phyloP scores from a whole-genome alignment of 768 basidiomycete species.

The Gloeostereum incarnatum region DNA sequence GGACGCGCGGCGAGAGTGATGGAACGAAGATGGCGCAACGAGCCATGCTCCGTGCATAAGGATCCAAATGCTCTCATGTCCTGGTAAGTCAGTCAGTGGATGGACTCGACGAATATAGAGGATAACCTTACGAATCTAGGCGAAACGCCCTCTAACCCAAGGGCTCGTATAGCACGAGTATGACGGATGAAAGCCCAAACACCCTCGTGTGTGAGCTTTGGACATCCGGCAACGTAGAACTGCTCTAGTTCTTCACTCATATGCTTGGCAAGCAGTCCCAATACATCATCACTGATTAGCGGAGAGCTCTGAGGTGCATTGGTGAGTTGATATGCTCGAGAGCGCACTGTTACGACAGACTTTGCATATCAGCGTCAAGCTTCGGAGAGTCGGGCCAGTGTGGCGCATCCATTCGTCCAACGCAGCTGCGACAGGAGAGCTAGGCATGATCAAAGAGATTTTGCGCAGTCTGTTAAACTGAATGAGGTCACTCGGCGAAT shows the following conservation, averaged over 20 bases:
- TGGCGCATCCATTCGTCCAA: constrained; percentile 41
- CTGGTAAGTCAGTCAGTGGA: constrained; percentile 22
- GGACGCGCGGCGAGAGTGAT: constrained; percentile 48
- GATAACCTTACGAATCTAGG: constrained; percentile 42
- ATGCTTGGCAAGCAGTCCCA: constrained; percentile 42
- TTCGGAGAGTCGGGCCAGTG: constrained; percentile 37
- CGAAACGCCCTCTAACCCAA: constrained; percentile 59
- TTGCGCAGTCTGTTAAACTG: constrained; percentile 42
- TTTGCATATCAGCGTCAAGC: constrained; percentile 63
- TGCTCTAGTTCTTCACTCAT: constrained; percentile 40
- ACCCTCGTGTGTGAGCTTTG: constrained; percentile 56
- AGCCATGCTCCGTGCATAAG: constrained; percentile 21
- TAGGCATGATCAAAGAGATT: constrained; percentile 73
- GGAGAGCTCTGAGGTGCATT: constrained; percentile 35
- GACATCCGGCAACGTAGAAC: constrained; percentile 58
- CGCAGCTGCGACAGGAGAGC: constrained; percentile 35
- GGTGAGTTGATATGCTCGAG: background rate
- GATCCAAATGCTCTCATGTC: constrained; percentile 39
- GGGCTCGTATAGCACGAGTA: constrained; percentile 38
- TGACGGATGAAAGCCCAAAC: constrained; percentile 37
- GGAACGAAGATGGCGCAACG: constrained; percentile 37
- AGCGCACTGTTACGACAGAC: constrained; percentile 32
- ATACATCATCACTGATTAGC: constrained; percentile 45
- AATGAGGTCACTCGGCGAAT: constrained; percentile 41
- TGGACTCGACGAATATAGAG: background rate